phyloP scores from a whole-genome alignment of 1,284 basidiomycete species.

The Hemileia vastatrix region DNA sequence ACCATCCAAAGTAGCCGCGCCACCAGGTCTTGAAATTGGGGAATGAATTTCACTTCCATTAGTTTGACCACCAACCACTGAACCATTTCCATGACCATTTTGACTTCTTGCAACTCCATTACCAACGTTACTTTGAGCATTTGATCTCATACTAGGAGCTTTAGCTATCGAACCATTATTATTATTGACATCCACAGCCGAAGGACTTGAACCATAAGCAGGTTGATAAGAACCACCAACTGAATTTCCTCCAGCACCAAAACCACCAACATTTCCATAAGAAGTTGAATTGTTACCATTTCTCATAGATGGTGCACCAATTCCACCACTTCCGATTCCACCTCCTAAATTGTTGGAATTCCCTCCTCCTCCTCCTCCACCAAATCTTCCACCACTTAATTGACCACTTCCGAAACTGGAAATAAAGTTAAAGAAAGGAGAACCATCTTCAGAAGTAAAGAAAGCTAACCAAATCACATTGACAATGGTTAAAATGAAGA shows the following conservation, averaged over 20 bases:
- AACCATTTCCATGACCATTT: constrained; percentile 17
- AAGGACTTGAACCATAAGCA: constrained; percentile 35
- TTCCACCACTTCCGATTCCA: constrained; percentile 10
- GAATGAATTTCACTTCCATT: constrained; percentile 2
- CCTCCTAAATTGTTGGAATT: constrained; percentile 27
- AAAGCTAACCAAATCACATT: constrained; percentile 40
- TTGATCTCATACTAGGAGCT: not conserved
- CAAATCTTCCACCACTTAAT: constrained; percentile 23
- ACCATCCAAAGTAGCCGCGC: not conserved
- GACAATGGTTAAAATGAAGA: no score
- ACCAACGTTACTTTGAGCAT: not conserved
- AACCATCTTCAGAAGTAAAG: constrained; percentile 36
- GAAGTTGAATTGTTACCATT: constrained; percentile 18
- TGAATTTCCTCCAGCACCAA: constrained; percentile 15
- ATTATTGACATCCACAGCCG: constrained; percentile 35
- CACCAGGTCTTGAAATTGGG: not conserved
- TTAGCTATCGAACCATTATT: constrained; percentile 20
- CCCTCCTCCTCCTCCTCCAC: constrained; percentile 13
- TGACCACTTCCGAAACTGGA: constrained; percentile 29
- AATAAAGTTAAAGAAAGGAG: constrained; percentile 28
- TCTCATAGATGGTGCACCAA: constrained; percentile 7
- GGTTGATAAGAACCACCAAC: constrained; percentile 29
- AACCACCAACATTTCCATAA: constrained; percentile 24
- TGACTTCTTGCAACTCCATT: not conserved
- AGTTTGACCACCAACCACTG: not conserved